phyloP scores from a whole-genome alignment of 371 early-diverging fungal species.

The Syncephalis plumigaleata region DNA sequence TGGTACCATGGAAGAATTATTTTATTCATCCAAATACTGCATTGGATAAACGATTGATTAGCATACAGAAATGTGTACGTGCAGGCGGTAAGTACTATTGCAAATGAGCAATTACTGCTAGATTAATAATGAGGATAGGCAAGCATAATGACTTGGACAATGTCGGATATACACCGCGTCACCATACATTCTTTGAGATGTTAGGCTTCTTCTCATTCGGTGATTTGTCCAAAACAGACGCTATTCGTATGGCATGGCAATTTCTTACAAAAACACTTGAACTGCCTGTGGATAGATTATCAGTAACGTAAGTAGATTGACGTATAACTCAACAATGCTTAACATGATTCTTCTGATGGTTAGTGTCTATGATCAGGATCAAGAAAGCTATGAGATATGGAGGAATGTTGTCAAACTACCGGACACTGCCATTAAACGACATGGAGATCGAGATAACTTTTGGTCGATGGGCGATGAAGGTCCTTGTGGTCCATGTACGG shows the following conservation, averaged over 20 bases:
- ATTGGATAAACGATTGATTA: conserved; percentile 36
- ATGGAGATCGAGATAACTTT: conserved; percentile 54
- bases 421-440: conserved; percentile 29
- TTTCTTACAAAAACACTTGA: conserved; percentile 44
- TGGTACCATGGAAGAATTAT: conserved; percentile 62
- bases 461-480: conserved; percentile 76
- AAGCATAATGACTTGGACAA: conserved; percentile 73
- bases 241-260: conserved; percentile 48
- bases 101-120: not conserved
- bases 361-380: conserved; percentile 46
- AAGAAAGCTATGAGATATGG: conserved; percentile 47
- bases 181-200: conserved; percentile 78
- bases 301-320: conserved; percentile 34
- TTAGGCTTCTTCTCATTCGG: conserved; percentile 71
- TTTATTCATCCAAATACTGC: conserved; percentile 44
- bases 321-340: not conserved
- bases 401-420: conserved; percentile 36
- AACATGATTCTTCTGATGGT: not conserved
- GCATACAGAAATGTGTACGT: conserved; percentile 56
- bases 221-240: conserved; percentile 33
- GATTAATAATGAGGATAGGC: conserved; percentile 6
- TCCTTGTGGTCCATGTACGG: conserved; percentile 69
- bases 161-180: conserved; percentile 58
- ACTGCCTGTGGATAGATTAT: conserved; percentile 33
- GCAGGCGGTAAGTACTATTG: conserved; percentile 34